Evolutionary conservation across 495 filamentous ascomycete genomes (phyloP), one percentile per base, ranked within the genome.

Genomic region (Polyplosphaeria fusca): DNA sequence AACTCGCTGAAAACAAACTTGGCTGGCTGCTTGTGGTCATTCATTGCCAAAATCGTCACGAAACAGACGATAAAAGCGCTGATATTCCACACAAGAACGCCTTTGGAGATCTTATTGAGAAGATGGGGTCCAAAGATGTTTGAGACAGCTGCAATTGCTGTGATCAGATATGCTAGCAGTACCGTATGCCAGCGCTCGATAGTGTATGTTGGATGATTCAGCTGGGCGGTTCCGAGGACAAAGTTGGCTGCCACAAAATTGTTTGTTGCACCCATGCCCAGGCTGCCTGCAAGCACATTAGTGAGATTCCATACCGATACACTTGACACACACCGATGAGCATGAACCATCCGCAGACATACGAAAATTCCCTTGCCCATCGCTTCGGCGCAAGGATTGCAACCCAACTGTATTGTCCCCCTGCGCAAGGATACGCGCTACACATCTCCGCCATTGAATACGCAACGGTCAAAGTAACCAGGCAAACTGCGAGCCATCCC

Each of bases 371-470:
- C 47, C 65, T 48, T 13, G 66, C 63, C 39, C 64, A 54, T 55
- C 68, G 74, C n/a, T 74, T 74, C 13, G 80, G 80, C 1, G 79
- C 74, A n/a, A 82, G 67, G 0, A 79, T 74, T 5, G 77, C 76
- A 42, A 81, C 78, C 78, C 79, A 82, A 2, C 75, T 78, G 54
- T 82, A 82, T 47, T 82, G 79, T 2, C 77, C 78, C 42, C 77
- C 77, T 14, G 77, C 75, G 14, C 79, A 74, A 0, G 78, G 78
- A 58, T 75, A 80, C 61, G 73, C 74, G 3, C 73, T 76, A 47
- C 78, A 82, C 76, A 79, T 82, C 60, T 81, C 79, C 13, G 80
- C 79, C 78, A 83, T 78, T 0, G 78, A 74, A 38, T 79, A 75
- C 2, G 78, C 80, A 22, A 83, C 79, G 14, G 77, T 73, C 4